Conservation (phyloP, 768 basidiomycete species). For the Termitomyces titanicus region DNA sequence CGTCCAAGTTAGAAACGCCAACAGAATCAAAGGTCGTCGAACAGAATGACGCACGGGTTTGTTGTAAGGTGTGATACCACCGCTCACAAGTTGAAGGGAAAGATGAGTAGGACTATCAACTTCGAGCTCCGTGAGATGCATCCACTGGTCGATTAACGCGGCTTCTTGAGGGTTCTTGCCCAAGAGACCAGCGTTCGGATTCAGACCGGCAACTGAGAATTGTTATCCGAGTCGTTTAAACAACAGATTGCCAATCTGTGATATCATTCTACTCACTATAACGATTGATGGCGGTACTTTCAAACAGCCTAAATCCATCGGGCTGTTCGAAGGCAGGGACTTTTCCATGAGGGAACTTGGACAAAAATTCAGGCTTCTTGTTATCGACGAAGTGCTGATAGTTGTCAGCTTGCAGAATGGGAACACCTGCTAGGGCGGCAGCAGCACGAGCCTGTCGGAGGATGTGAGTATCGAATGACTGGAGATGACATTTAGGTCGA, state of each 20-base stretch:
- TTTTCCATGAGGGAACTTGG: slow-evolving; percentile 79
- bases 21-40: background rate
- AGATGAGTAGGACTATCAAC: slow-evolving; percentile 28
- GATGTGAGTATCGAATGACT: background rate
- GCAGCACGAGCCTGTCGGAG: slow-evolving; percentile 41
- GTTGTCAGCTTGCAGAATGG: slow-evolving; percentile 45
- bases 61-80: slow-evolving; percentile 51
- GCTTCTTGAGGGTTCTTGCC: slow-evolving; percentile 50
- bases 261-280: slow-evolving; percentile 64
- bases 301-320: slow-evolving; percentile 78
- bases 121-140: slow-evolving; percentile 56
- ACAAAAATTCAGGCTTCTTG: slow-evolving; percentile 63
- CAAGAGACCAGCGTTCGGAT: slow-evolving; percentile 69
- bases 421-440: slow-evolving; percentile 57
- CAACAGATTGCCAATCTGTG: slow-evolving; percentile 67
- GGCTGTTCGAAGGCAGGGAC: slow-evolving; percentile 77
- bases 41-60: slow-evolving; percentile 48
- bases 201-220: slow-evolving; percentile 77
- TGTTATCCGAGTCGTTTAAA: slow-evolving; percentile 69
- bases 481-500: background rate
- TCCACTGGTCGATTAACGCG: slow-evolving; percentile 71
- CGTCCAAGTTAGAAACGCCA: slow-evolving; percentile 20
- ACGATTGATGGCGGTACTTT: slow-evolving; percentile 75
- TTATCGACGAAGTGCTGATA: slow-evolving; percentile 66
- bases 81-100: slow-evolving; percentile 33